phyloP scores from a whole-genome alignment of 2,329 filamentous ascomycete species.

The Hypoxylon sp. region DNA sequence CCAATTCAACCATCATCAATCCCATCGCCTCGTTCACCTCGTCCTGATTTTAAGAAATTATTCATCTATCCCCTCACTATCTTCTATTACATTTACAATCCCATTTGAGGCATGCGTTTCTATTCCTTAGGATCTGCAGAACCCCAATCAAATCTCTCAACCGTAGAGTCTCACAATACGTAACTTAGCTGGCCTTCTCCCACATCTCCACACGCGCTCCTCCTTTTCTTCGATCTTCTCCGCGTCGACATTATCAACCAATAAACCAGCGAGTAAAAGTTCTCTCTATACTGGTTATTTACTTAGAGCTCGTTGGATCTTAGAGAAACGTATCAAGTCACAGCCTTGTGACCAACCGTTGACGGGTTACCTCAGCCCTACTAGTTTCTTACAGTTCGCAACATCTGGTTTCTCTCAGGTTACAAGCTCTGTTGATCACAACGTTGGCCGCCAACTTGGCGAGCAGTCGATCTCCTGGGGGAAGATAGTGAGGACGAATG shows the following conservation, averaged over 20 bases:
- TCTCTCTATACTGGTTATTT: conserved; percentile 37
- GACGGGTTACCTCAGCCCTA: conserved; percentile 46
- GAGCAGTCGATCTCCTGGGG: conserved; percentile 42
- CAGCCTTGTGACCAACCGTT: conserved; percentile 33
- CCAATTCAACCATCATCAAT: conserved; percentile 42
- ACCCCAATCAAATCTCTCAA: conserved; percentile 20
- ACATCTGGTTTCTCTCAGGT: conserved; percentile 33
- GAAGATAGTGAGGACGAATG: conserved; percentile 44
- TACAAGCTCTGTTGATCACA: conserved; percentile 41
- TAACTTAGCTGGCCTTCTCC: conserved; percentile 33
- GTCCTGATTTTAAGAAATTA: conserved; percentile 5
- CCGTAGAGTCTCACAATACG: conserved; percentile 33
- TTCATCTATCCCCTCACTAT: conserved; percentile 12
- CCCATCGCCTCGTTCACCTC: conserved; percentile 25
- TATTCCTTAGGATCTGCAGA: not conserved
- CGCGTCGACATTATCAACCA: conserved; percentile 37
- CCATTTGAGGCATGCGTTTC: conserved; percentile 2
- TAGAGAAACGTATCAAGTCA: conserved; percentile 38
- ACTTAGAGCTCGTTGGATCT: conserved; percentile 29
- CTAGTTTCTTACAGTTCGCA: conserved; percentile 42
- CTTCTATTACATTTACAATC: conserved; percentile 3
- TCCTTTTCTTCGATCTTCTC: conserved; percentile 42
- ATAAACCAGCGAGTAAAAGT: conserved; percentile 41
- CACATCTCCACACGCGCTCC: conserved; percentile 43
- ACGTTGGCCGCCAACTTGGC: conserved; percentile 38